phyloP scores from a whole-genome alignment of 176 grass and related monocot species.

The Otatea glauca region DNA sequence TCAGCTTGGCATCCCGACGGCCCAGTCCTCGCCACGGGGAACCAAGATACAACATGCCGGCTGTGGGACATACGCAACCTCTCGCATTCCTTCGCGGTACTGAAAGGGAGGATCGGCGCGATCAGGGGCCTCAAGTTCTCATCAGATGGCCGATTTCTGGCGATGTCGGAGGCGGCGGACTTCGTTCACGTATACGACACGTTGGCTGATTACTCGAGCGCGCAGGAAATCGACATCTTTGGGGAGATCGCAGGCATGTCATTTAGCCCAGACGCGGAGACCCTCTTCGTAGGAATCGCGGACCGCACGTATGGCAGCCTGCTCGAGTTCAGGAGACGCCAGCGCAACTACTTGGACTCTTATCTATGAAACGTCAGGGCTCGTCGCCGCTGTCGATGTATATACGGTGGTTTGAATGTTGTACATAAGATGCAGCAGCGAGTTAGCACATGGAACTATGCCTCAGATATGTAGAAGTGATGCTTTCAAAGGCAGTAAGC shows the following conservation, averaged over 20 bases:
- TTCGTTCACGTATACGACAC: constrained; percentile 72
- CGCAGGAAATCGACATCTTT: constrained; percentile 73
- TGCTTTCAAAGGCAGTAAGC: no score
- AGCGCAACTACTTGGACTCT: constrained; percentile 44
- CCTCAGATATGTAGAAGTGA: no score
- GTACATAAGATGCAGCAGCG: no score
- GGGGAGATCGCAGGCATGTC: constrained; percentile 69
- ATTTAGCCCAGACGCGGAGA: constrained; percentile 60
- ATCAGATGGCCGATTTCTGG: constrained; percentile 68
- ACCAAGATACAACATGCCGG: constrained; percentile 80
- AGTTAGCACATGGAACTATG: no score
- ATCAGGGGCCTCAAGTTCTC: constrained; percentile 70
- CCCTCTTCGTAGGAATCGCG: constrained; percentile 65
- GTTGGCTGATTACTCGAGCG: constrained; percentile 14
- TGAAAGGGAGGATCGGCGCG: constrained; percentile 64
- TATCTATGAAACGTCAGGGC: constrained; percentile 31
- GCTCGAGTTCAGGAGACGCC: constrained; percentile 66
- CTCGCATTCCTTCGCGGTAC: constrained; percentile 51
- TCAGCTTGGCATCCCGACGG: constrained; percentile 70
- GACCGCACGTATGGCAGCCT: constrained; percentile 72
- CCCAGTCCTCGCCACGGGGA: constrained; percentile 61
- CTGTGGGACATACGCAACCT: constrained; percentile 78
- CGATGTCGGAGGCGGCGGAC: constrained; percentile 66
- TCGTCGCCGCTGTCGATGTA: background rate
- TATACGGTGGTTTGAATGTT: no score